These are phyloP conservation scores for Diplogelasinospora grovesii DNA, from an alignment of 495 filamentous ascomycete genomes.

Conservation along the genomic window DNA sequence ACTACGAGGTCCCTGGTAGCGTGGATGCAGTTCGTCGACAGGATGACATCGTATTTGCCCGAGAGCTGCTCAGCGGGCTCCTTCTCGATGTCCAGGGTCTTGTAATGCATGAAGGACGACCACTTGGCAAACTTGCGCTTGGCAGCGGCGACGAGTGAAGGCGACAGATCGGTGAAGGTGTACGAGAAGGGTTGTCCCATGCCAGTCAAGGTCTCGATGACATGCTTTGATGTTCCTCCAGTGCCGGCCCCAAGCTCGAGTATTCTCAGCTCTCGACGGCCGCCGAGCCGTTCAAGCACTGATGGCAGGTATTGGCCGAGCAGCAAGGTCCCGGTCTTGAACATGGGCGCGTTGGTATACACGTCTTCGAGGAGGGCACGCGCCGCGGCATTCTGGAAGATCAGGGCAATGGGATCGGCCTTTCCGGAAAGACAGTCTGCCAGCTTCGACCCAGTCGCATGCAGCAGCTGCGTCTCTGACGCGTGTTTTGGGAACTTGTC, in stretches of 20 bases:
- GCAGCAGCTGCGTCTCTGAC: conserved; percentile 3
- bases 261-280: conserved; percentile 15
- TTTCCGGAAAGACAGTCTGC: conserved; percentile 11
- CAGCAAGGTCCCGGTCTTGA: neutral
- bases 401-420: conserved; percentile 6
- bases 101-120: conserved; percentile 35
- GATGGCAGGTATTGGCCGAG: neutral
- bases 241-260: conserved; percentile 51
- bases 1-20: conserved; percentile 30
- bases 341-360: conserved; percentile 11
- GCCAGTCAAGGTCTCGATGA: conserved; percentile 11
- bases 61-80: conserved; percentile 45
- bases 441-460: conserved; percentile 7
- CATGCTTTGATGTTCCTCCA: conserved; percentile 36
- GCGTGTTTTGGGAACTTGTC: conserved; percentile 1
- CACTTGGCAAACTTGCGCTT: conserved; percentile 34
- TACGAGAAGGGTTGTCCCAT: conserved; percentile 37
- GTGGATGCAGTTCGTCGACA: conserved; percentile 49
- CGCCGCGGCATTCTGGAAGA: conserved; percentile 5
- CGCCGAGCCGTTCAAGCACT: neutral
- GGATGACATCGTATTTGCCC: conserved; percentile 42
- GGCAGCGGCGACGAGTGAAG: conserved; percentile 43
- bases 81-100: conserved; percentile 40
- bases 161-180: conserved; percentile 46
- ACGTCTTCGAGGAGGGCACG: conserved; percentile 5